Evolutionary conservation across 768 basidiomycete genomes (phyloP), one percentile per base, ranked within the genome.

Genomic region (Sporobolomyces roseus): DNA sequence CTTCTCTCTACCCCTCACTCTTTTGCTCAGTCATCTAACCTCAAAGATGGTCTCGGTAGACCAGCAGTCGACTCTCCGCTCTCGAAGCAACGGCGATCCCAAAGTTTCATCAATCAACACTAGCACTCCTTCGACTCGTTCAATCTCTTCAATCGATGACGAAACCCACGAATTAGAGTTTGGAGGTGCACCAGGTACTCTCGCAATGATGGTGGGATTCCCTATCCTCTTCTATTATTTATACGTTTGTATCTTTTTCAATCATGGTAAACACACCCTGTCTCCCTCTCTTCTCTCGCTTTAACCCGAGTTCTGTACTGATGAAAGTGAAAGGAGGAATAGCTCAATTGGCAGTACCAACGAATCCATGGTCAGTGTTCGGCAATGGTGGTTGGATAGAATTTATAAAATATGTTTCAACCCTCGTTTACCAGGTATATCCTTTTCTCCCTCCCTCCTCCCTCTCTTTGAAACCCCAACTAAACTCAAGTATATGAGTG

Each of bases 201-300:
- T 86, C 16, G 89, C 88, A 17, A 98, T 99, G 81, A 98, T 99
- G 89, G 82, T 87, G 25, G 87, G 89, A 53, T 99, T 99, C 77
- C 96, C 96, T 0, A 79, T 88, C 30, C 83, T 98, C 69, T 98
- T 99, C 93, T 99, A 96, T 79, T 99, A 98, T 81, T 85, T 98
- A 70, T 97, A 92, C 91, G 91, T 91, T 66, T 99, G 96, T 77
- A 84, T 97, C 41, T 91, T 88, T 86, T 94, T 93, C 79, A 93
- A 97, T 77, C 88, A 96, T 72, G 96, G 96, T 48, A 83, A 84
- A 72, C n/a, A n/a, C n/a, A n/a, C n/a, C n/a, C n/a, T n/a, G n/a
- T n/a, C 67, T 63, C 21, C n/a, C 3, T 32, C 14, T 21, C 23
- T 33, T 29, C 32, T 29, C 4, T n/a, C 3, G 29, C 29, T 4